Percentiles rank a stretch among this genome's conserved stretches.
These are phyloP conservation scores for Alternaria gansuensis DNA, from an alignment of 2,329 filamentous ascomycete species.

Conservation along the genomic window DNA sequence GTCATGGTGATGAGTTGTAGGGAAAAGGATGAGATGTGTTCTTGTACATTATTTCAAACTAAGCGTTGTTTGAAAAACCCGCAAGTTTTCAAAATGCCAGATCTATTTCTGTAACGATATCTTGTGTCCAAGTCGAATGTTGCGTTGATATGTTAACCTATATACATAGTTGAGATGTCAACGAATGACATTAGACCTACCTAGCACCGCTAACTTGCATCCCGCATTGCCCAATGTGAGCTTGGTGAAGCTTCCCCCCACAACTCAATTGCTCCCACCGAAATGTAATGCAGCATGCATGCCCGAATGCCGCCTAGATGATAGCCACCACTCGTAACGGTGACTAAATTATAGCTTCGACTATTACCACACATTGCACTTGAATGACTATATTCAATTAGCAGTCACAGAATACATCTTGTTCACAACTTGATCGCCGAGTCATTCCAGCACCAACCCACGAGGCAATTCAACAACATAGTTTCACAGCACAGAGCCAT, in stretches of 20 bases:
- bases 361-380: neutral
- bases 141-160: neutral
- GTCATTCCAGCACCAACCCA: neutral
- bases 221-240: slow-evolving; percentile 10
- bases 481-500: slow-evolving; percentile 21
- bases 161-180: neutral
- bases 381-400: slow-evolving; percentile 13
- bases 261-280: slow-evolving; percentile 11
- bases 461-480: neutral
- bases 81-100: neutral
- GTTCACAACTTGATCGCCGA: neutral
- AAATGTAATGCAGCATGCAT: neutral
- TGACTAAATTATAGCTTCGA: neutral
- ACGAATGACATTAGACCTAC: slow-evolving; percentile 6
- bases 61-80: neutral
- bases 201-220: slow-evolving; percentile 2
- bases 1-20: neutral
- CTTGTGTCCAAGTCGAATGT: neutral
- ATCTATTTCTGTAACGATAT: neutral
- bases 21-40: neutral
- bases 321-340: neutral
- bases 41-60: neutral
- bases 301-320: neutral
- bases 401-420: slow-evolving; percentile 1
- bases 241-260: slow-evolving; percentile 19